phyloP scores from a whole-genome alignment of 306 rosid genomes.

The Astragalus membranaceus region DNA sequence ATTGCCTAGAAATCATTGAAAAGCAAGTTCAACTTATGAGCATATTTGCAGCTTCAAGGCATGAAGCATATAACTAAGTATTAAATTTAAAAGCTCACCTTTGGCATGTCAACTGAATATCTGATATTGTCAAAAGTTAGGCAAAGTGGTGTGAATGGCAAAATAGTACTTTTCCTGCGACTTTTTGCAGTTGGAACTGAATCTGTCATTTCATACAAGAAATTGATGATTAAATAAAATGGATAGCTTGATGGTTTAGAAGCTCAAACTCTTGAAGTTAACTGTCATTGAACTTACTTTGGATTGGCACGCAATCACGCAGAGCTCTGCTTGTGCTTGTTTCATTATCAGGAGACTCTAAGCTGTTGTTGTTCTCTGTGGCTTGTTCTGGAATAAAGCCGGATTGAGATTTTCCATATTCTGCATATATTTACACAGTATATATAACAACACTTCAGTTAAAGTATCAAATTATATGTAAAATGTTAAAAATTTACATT shows the following conservation, averaged over 20 bases:
- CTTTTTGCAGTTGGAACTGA: not conserved
- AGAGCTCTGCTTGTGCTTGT: not conserved
- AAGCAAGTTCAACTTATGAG: not conserved
- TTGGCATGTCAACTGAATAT: conserved; percentile 29
- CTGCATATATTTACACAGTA: not conserved
- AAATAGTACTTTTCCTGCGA: not conserved
- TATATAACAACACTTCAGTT: not conserved
- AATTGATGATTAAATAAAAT: not conserved
- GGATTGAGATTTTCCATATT: conserved; percentile 15
- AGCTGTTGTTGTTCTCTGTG: not conserved
- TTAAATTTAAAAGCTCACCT: not conserved
- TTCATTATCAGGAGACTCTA: not conserved
- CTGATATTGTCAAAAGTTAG: conserved; percentile 16
- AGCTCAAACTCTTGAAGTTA: not conserved
- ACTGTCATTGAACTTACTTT: not conserved
- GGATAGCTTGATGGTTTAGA: not conserved
- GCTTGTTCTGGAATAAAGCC: not conserved
- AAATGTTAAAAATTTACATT: not conserved
- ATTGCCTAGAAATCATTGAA: conserved; percentile 4
- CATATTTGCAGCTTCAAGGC: not conserved
- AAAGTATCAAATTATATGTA: not conserved
- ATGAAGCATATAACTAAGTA: not conserved
- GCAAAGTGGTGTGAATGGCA: conserved; percentile 24
- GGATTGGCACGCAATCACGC: not conserved
- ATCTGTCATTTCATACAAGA: not conserved